Evolutionary conservation across 257 asterid species (phyloP).

Genomic region (Fraxinus anomala): DNA sequence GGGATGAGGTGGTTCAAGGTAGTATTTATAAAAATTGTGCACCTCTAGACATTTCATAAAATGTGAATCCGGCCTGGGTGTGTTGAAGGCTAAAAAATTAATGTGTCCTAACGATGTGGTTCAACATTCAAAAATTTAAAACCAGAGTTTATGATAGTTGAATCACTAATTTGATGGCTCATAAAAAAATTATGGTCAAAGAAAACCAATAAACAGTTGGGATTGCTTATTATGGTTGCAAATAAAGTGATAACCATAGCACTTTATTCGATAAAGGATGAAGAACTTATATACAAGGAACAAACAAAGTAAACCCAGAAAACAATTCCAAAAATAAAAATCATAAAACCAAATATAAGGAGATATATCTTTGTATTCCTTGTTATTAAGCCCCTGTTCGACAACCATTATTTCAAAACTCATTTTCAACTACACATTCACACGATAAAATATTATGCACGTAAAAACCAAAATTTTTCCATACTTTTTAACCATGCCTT

Average conservation of each 20-base stretch:
- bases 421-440: too few species aligned
- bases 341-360: background rate
- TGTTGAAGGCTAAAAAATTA: background rate
- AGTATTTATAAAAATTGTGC: background rate
- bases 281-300: too few species aligned
- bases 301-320: background rate
- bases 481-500: too few species aligned
- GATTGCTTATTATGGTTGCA: background rate
- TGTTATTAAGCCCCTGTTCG: too few species aligned
- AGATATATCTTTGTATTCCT: too few species aligned
- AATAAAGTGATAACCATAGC: background rate
- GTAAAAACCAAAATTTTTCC: too few species aligned
- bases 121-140: background rate
- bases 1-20: background rate
- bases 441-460: too few species aligned
- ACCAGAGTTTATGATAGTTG: too few species aligned
- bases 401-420: too few species aligned
- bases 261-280: too few species aligned
- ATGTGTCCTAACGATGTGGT: background rate
- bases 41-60: background rate
- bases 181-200: background rate
- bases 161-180: background rate
- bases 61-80: background rate
- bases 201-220: too few species aligned
- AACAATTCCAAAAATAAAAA: too few species aligned